phyloP scores from a whole-genome alignment of 176 grass and related monocot species.

The Eragrostis nindensis region DNA sequence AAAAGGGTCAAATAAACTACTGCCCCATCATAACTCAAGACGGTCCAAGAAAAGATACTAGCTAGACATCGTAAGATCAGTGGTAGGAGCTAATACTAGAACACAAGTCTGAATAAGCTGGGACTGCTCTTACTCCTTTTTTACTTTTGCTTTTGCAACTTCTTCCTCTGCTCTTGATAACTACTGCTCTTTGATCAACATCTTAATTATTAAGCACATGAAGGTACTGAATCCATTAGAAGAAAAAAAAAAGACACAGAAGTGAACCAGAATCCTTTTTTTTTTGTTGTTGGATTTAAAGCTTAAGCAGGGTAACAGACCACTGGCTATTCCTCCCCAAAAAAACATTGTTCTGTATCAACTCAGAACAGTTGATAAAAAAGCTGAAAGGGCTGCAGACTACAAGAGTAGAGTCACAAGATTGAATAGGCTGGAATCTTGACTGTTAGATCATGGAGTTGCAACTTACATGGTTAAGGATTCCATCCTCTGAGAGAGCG shows the following conservation, averaged over 20 bases:
- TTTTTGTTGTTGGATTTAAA: not conserved
- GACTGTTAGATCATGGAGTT: slow-evolving; percentile 15
- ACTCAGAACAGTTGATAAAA: slow-evolving; percentile 25
- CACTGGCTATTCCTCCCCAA: no score
- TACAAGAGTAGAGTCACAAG: slow-evolving; percentile 11
- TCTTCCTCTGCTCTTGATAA: not conserved
- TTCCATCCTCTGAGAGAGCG: slow-evolving; percentile 86
- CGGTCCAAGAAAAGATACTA: slow-evolving; percentile 19
- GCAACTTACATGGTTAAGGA: slow-evolving; percentile 79
- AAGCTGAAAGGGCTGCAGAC: not conserved
- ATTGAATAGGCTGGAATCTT: slow-evolving; percentile 13
- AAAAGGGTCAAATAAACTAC: no score
- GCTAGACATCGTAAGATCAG: not conserved
- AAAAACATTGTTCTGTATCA: not conserved
- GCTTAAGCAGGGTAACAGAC: no score
- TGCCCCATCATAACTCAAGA: no score
- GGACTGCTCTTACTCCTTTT: not conserved
- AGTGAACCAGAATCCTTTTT: not conserved
- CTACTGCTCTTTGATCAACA: not conserved
- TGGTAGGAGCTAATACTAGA: not conserved
- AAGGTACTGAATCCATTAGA: not conserved
- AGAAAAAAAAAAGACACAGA: not conserved
- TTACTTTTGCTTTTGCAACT: not conserved
- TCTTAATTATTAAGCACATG: not conserved
- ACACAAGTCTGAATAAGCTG: slow-evolving; percentile 35